Evolutionary conservation across 2,329 filamentous ascomycete species (phyloP), one percentile per base, ranked within the genome.

Genomic region (Fusarium aywerte): DNA sequence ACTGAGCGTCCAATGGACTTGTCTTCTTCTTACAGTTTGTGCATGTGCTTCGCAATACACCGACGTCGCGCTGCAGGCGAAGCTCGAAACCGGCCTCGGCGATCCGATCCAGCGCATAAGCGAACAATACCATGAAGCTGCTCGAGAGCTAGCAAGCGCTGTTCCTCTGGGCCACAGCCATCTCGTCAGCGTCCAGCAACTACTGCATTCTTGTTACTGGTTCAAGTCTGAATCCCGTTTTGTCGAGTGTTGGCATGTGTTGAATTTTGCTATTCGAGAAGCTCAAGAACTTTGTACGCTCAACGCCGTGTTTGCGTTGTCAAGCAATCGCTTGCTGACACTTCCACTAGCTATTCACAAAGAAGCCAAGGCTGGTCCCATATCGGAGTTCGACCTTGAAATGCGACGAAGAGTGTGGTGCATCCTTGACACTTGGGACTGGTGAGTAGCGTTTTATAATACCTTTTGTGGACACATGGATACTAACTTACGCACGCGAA

Each of bases 201-300:
- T 79, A 7, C 58, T 80, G 16, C 77, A 79, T 54, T 80, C 77
- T 2, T 78, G 75, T 57, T 78, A 75, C 53, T 80, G 77, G 77
- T 77, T 76, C 57, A 79, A 78, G 50, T 75, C 76, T 1, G 76
- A 79, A 48, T 75, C 74, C 35, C 75, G 74, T 6, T 79, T 79
- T 35, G 65, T 77, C 12, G 78, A 80, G 60, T 76, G 70, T 56
- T 79, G 78, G 78, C 76, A 79, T 58, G 75, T 77, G 7, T 64
- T 80, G 13, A 75, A 74, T 50, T 58, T 73, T 23, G 77, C 77
- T 9, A 74, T 80, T 25, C 65, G 76, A 23, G 76, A 79, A 59
- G 78, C 78, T 1, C 77, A 79, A 36, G 76, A 77, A 49, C 53
- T 80, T 18, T 75, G 77, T 76, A 65, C 21, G 73, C 15, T 18